Conservation (phyloP, 2,329 filamentous ascomycete species). For the Aphanocladium album region DNA sequence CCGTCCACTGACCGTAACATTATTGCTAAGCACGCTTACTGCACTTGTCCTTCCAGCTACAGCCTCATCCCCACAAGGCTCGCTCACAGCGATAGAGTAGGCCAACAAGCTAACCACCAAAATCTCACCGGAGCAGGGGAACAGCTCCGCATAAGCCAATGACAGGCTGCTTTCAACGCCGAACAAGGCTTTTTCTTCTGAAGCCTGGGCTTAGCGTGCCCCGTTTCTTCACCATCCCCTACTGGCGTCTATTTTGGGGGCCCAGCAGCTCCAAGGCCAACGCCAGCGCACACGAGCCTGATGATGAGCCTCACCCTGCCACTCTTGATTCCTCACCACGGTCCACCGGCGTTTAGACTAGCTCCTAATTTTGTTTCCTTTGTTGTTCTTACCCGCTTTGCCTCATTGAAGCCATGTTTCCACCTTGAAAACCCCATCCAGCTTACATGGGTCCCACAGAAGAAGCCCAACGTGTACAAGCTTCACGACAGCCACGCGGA, state of each 20-base stretch:
- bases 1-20: background rate
- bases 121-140: background rate
- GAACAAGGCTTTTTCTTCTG: background rate
- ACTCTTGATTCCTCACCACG: background rate
- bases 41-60: background rate
- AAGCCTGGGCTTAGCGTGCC: background rate
- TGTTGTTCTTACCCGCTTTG: background rate
- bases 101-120: background rate
- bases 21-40: background rate
- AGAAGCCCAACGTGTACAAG: background rate
- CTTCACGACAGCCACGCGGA: background rate
- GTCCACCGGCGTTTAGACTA: background rate
- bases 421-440: background rate
- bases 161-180: background rate
- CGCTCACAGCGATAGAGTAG: background rate
- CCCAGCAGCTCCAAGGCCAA: background rate
- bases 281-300: background rate
- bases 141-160: background rate
- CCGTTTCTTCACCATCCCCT: background rate
- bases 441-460: background rate
- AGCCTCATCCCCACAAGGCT: slow-evolving; percentile 4
- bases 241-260: slow-evolving; percentile 1
- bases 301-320: background rate
- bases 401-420: background rate
- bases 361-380: background rate